Percentiles rank a stretch among this genome's conserved stretches.
phyloP scores from a whole-genome alignment of 106 monocot species.

The Phalaenopsis aphrodite region DNA sequence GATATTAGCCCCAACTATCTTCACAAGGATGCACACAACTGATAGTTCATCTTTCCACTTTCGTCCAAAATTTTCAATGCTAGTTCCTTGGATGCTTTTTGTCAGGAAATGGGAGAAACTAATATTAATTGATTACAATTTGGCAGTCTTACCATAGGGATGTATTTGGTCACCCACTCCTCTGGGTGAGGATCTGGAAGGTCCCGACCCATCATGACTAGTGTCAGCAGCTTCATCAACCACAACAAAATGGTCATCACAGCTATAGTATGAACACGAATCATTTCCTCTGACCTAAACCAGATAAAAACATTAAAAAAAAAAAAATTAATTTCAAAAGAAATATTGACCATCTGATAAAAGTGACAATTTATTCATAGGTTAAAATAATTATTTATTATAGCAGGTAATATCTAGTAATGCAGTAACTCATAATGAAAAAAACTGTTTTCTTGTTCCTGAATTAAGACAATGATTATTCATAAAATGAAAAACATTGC shows the following conservation, averaged over 20 bases:
- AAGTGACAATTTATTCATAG: neutral
- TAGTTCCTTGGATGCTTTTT: too few relatives aligned
- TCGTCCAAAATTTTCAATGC: too few relatives aligned
- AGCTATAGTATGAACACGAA: slow-evolving; percentile 12
- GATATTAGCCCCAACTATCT: too few relatives aligned
- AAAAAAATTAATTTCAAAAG: neutral
- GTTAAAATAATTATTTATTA: neutral
- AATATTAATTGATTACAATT: neutral
- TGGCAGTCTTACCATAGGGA: neutral
- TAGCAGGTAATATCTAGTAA: neutral
- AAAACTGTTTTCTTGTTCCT: neutral
- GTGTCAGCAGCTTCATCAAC: slow-evolving; percentile 42
- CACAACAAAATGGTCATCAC: slow-evolving; percentile 21
- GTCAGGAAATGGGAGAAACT: neutral
- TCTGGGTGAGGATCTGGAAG: slow-evolving; percentile 10
- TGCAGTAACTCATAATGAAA: neutral
- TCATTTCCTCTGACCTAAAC: slow-evolving; percentile 17
- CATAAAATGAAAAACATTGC: neutral
- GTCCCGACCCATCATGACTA: slow-evolving; percentile 19
- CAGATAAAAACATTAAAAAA: neutral
- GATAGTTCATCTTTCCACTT: too few relatives aligned
- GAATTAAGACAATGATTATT: neutral
- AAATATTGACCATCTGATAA: neutral
- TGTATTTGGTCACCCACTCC: slow-evolving; percentile 14
- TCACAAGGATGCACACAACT: too few relatives aligned